Conservation (phyloP, 805 yeast genomes). For the Candida cerambycidarum region DNA sequence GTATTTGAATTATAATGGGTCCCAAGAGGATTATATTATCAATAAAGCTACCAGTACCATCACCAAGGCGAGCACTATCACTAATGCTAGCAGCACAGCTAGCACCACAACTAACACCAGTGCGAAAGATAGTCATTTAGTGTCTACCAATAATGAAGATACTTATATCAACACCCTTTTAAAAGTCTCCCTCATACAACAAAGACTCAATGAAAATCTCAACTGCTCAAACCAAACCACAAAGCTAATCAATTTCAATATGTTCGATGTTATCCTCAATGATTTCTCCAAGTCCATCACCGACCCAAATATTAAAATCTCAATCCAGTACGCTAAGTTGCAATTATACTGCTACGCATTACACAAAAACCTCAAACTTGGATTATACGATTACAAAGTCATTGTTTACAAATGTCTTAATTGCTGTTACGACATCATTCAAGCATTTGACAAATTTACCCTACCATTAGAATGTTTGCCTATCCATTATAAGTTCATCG, state of each 20-base stretch:
- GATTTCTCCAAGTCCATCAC: slow-evolving; percentile 25
- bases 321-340: slow-evolving; percentile 37
- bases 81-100: too few relatives aligned
- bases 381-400: slow-evolving; percentile 26
- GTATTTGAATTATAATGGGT: slow-evolving; percentile 27
- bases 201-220: slow-evolving; percentile 40
- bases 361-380: slow-evolving; percentile 23
- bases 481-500: slow-evolving; percentile 38
- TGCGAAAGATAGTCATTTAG: too few relatives aligned
- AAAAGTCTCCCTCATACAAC: slow-evolving; percentile 37
- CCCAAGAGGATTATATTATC: slow-evolving; percentile 37
- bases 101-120: slow-evolving; percentile 9
- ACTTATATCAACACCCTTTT: slow-evolving; percentile 26
- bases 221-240: slow-evolving; percentile 22
- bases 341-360: slow-evolving; percentile 39
- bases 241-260: slow-evolving; percentile 37
- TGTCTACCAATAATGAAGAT: slow-evolving; percentile 16
- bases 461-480: slow-evolving; percentile 33
- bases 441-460: slow-evolving; percentile 18
- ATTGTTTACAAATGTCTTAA: slow-evolving; percentile 27
- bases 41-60: slow-evolving; percentile 27
- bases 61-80: too few relatives aligned
- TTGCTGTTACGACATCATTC: slow-evolving; percentile 29
- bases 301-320: slow-evolving; percentile 26
- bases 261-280: slow-evolving; percentile 42